A percentile compares a stretch with the other conserved stretches of the same genome.
These are phyloP conservation scores for Cyclostephanos tholiformis DNA, from an alignment of 108 stramenopile genomes.

Conservation along the genomic window DNA sequence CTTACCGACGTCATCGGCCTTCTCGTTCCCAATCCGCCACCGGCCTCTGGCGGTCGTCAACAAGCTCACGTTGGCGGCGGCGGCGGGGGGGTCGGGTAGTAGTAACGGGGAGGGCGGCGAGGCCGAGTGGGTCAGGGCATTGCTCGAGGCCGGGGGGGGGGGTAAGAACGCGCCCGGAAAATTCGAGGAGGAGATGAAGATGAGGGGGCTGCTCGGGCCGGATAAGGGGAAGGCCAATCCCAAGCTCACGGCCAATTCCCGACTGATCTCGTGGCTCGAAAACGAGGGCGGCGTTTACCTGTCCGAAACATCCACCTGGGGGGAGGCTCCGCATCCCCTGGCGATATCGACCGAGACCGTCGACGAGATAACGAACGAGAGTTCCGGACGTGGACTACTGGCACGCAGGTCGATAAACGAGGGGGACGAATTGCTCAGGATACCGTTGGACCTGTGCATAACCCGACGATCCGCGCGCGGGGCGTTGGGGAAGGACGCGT, in stretches of 20 bases:
- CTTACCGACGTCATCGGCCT: conserved; percentile 10
- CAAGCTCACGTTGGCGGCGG: conserved; percentile 56
- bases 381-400: conserved; percentile 89
- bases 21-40: conserved; percentile 8
- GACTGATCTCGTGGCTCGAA: conserved; percentile 79
- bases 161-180: conserved; percentile 54
- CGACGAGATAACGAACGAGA: conserved; percentile 93
- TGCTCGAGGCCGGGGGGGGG: conserved; percentile 61
- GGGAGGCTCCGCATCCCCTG: conserved; percentile 94
- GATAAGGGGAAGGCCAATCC: conserved; percentile 49
- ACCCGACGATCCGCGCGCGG: conserved; percentile 84
- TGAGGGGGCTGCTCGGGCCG: conserved; percentile 73
- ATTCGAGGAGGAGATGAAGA: conserved; percentile 87
- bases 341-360: conserved; percentile 91
- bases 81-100: conserved; percentile 70
- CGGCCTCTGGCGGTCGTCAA: not conserved
- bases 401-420: conserved; percentile 88
- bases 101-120: conserved; percentile 77
- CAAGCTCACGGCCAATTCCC: conserved; percentile 75
- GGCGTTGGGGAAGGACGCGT: conserved; percentile 74
- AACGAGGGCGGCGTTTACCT: conserved; percentile 81
- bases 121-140: conserved; percentile 76
- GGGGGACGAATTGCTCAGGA: conserved; percentile 85
- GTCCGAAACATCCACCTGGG: conserved; percentile 84
- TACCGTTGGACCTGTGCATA: conserved; percentile 87